Base-by-base conservation (phyloP, 441 rosid genomes). In the Geranium incanum region DNA sequence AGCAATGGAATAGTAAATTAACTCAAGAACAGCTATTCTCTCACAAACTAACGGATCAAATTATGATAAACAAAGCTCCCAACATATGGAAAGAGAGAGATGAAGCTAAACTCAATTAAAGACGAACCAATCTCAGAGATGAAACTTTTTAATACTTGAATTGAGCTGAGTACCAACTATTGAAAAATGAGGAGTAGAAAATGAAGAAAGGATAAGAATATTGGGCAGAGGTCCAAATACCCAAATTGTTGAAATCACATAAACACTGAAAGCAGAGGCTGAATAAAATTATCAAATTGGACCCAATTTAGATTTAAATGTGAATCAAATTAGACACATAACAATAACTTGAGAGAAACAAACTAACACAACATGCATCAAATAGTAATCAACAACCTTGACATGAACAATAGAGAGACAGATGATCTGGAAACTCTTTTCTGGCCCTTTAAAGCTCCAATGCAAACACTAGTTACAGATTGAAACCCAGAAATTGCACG, bases 121-220 rank as follows among this genome's bases (percentile, higher is more conserved):
- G 64, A 77, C 38, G 41, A 57, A 21, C 66, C 70, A 33, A 43
- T 75, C 72, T 23, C 37, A 59, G 2, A 60, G 50, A 70, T 23
- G 48, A 69, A 75, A 68, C 36, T 36, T 4, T 66, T 62, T 68
- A 5, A 48, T 21, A 18, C 41, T 50, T 73, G 62, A 69, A 65
- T 37, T 67, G 55, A 62, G 72, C 60, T 13, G 55, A 59, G 64
- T 72, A 59, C 36, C 68, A 55, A 33, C 72, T 18, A n/a, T 36
- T 52, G 72, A 70, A 71, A 67, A 59, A 69, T 74, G 39, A 65
- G 76, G 64, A 78, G 75, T 75, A 71, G 70, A 72, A 70, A 82
- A 80, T 75, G 75, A 77, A 74, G 62, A 55, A n/a, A 65, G 70
- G 81, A 79, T 79, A 71, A 78, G 82, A 76, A 57, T 74, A 75